phyloP scores from a whole-genome alignment of 1,284 basidiomycete genomes.

The Wallemia hederae region DNA sequence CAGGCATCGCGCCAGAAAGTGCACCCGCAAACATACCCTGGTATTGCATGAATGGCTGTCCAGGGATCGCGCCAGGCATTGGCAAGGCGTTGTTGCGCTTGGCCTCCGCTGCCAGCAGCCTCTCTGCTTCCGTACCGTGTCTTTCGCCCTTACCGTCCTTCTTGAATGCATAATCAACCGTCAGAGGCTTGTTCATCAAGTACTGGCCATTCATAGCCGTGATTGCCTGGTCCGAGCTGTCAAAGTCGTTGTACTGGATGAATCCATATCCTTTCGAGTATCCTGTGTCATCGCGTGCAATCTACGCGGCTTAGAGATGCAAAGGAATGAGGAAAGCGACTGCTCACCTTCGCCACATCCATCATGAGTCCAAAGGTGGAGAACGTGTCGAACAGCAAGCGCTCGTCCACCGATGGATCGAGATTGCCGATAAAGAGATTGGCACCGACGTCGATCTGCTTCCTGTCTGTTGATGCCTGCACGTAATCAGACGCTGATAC shows the following conservation, averaged over 20 bases:
- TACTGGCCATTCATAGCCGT: constrained; percentile 93
- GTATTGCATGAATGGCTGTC: not conserved
- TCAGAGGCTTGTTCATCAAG: constrained; percentile 90
- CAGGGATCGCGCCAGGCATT: constrained; percentile 11
- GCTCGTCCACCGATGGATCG: constrained; percentile 78
- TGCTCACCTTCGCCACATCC: constrained; percentile 65
- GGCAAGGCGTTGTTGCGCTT: constrained; percentile 75
- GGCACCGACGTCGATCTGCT: constrained; percentile 88
- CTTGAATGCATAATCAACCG: constrained; percentile 91
- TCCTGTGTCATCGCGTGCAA: constrained; percentile 65
- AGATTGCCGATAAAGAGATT: constrained; percentile 89
- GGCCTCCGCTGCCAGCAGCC: constrained; percentile 76
- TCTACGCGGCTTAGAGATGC: constrained; percentile 21
- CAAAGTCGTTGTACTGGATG: constrained; percentile 87
- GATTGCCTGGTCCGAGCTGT: constrained; percentile 79
- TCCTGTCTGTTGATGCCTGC: constrained; percentile 78
- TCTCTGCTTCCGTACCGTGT: constrained; percentile 81
- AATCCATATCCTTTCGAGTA: constrained; percentile 89
- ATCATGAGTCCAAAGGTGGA: constrained; percentile 76
- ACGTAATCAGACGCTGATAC: constrained; percentile 1
- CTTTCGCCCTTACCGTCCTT: constrained; percentile 95
- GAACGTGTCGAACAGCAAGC: constrained; percentile 77
- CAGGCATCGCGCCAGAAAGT: not conserved
- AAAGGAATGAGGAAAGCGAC: not conserved
- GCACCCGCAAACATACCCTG: not conserved